Evolutionary conservation across 2,329 filamentous ascomycete genomes (phyloP).

Genomic region (Colletotrichum tofieldiae): DNA sequence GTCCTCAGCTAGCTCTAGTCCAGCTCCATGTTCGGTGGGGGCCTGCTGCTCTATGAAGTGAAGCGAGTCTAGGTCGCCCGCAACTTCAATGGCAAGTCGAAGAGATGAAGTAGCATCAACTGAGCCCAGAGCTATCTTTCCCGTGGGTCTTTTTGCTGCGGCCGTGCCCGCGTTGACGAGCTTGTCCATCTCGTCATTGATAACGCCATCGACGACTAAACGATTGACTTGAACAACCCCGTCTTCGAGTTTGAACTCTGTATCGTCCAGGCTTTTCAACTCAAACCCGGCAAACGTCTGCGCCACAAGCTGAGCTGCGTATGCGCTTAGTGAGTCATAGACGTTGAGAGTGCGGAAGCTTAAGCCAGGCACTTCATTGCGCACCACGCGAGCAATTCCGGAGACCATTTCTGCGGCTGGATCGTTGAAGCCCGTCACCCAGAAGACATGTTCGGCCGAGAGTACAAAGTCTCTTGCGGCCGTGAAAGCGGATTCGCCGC

Average conservation of each 20-base stretch:
- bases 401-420: background rate
- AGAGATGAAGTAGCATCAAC: background rate
- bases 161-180: background rate
- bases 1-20: slow-evolving; percentile 14
- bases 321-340: background rate
- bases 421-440: background rate
- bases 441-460: background rate
- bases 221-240: slow-evolving; percentile 1
- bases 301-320: background rate
- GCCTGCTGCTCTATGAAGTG: background rate
- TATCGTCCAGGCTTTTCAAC: background rate
- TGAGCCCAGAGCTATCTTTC: background rate
- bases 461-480: background rate
- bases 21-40: background rate
- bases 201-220: background rate
- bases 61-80: background rate
- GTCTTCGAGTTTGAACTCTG: background rate
- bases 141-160: background rate
- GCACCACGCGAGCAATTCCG: background rate
- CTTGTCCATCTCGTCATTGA: background rate
- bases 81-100: background rate
- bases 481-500: background rate
- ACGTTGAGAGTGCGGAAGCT: slow-evolving; percentile 1
- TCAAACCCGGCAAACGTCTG: background rate
- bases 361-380: slow-evolving; percentile 4